Conservation (phyloP, 768 basidiomycete genomes). For the Russula olivacea region DNA sequence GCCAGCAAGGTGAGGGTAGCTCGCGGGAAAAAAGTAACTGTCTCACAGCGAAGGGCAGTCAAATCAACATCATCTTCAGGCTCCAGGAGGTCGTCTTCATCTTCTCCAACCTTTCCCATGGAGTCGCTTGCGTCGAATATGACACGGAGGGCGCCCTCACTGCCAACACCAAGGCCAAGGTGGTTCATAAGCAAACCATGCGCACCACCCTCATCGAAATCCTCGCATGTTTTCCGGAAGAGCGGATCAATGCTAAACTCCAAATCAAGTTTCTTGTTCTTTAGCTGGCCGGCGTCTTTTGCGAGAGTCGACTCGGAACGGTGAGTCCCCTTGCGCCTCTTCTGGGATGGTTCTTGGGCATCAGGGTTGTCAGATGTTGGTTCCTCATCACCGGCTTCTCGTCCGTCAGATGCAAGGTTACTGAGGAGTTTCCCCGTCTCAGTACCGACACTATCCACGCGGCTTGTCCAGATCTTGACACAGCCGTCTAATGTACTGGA, state of each 20-base stretch:
- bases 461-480: slow-evolving; percentile 98
- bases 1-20: slow-evolving; percentile 18
- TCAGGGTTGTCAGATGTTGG: slow-evolving; percentile 55
- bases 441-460: slow-evolving; percentile 94
- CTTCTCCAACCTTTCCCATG: slow-evolving; percentile 62
- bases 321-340: slow-evolving; percentile 57
- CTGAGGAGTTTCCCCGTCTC: slow-evolving; percentile 94
- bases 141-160: slow-evolving; percentile 78
- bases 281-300: slow-evolving; percentile 72
- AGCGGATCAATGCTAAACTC: slow-evolving; percentile 96
- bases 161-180: slow-evolving; percentile 66
- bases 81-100: slow-evolving; percentile 64
- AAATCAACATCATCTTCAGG: slow-evolving; percentile 64
- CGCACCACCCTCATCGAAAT: slow-evolving; percentile 98
- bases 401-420: slow-evolving; percentile 70
- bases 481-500: slow-evolving; percentile 97
- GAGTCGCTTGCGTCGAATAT: slow-evolving; percentile 97
- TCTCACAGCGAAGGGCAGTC: slow-evolving; percentile 53
- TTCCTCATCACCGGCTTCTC: slow-evolving; percentile 55
- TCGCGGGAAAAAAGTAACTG: slow-evolving; percentile 8
- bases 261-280: slow-evolving; percentile 89
- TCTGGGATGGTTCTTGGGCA: slow-evolving; percentile 55
- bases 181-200: slow-evolving; percentile 97
- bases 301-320: slow-evolving; percentile 83
- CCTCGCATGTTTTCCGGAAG: slow-evolving; percentile 95